phyloP scores from a whole-genome alignment of 805 yeast species.

The Kodamaea lidongshanica region DNA sequence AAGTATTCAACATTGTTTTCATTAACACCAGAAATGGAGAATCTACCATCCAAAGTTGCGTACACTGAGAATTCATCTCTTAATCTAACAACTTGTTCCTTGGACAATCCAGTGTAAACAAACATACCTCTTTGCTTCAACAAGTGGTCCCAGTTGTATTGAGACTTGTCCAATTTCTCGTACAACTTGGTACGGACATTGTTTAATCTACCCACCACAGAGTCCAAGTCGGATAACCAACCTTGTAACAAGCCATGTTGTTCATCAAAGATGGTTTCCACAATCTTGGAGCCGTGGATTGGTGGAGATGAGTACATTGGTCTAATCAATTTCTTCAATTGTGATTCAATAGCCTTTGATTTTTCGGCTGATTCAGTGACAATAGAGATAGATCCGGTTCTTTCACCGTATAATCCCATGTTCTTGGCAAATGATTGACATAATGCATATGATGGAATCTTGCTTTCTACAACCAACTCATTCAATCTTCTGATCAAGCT shows the following conservation, averaged over 20 bases:
- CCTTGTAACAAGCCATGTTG: slow-evolving; percentile 48
- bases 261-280: slow-evolving; percentile 63
- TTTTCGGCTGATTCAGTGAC: slow-evolving; percentile 52
- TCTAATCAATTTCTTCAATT: slow-evolving; percentile 75
- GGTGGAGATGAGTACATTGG: slow-evolving; percentile 93
- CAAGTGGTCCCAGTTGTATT: slow-evolving; percentile 78
- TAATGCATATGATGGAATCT: slow-evolving; percentile 48
- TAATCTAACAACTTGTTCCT: slow-evolving; percentile 64
- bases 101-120: slow-evolving; percentile 76
- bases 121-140: slow-evolving; percentile 94
- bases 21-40: slow-evolving; percentile 86
- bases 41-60: slow-evolving; percentile 85
- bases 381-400: slow-evolving; percentile 73
- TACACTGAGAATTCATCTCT: slow-evolving; percentile 72
- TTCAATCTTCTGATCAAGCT: slow-evolving; percentile 42
- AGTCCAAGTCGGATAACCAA: slow-evolving; percentile 78
- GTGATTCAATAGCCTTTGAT: slow-evolving; percentile 58
- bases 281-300: slow-evolving; percentile 87
- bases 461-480: slow-evolving; percentile 43
- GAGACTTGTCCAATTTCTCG: slow-evolving; percentile 54
- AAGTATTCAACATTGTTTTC: slow-evolving; percentile 69
- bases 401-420: slow-evolving; percentile 46
- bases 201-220: slow-evolving; percentile 74
- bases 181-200: slow-evolving; percentile 62
- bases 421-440: slow-evolving; percentile 45